Evolutionary conservation across 768 basidiomycete genomes (phyloP), one percentile per base, ranked within the genome.

Genomic region (Cyclocybe aegerita): DNA sequence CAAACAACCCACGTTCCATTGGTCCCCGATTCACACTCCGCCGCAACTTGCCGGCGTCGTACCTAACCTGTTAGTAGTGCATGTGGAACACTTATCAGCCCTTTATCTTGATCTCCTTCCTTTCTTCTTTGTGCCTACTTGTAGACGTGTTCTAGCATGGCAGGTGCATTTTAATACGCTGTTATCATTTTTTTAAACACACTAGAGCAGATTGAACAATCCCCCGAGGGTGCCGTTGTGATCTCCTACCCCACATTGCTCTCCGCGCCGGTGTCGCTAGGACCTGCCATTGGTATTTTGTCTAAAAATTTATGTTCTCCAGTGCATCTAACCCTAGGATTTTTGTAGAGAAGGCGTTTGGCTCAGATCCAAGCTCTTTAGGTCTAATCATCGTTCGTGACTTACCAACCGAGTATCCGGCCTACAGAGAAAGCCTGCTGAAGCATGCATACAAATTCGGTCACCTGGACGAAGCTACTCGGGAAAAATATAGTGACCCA

Each of bases 361-460:
- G 93, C 15, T 90, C 90, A 9, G 74, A 82, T 51, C 79, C 88
- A 7, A 71, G 83, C 44, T 85, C 83, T 39, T 72, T 95, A 44
- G 93, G 93, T 1, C 86, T 97, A 55, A 77, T 96, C 53, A 68
- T 96, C 42, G 76, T 95, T 55, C 80, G 80, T 56, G 93, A 94
- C 70, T 73, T 99, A 30, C 97, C 95, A 1, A 56, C 65, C 3
- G 71, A 70, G 37, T 99, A 90, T 59, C 59, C 66, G 8, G 48
- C 57, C 2, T 79, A 90, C 48, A 77, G 97, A 34, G 82, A 88
- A 60, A 74, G 81, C 23, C 72, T 98, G 32, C 78, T 99, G 48
- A 82, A 76, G 55, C 73, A 93, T 39, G 82, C 90, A 4, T 82
- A 91, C 68, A 70, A 76, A 29, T 94, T 98, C 63, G 86, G 90